These are phyloP conservation scores for Suhomyces maxii DNA, from an alignment of 1,139 yeast genomes.

Conservation along the genomic window DNA sequence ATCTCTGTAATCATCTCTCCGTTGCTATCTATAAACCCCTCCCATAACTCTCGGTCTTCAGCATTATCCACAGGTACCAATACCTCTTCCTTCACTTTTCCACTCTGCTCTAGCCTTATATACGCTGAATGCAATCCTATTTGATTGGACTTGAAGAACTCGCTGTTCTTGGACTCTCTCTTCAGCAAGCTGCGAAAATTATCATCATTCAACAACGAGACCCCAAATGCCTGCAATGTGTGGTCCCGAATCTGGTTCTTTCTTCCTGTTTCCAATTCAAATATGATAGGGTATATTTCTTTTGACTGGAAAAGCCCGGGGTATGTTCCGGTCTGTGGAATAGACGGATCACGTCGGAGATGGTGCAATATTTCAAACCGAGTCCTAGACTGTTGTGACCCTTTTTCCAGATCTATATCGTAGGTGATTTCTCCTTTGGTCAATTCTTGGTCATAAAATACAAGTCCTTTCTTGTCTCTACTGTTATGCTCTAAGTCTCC, in stretches of 20 bases:
- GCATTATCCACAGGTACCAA: slow-evolving; percentile 14
- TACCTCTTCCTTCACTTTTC: slow-evolving; percentile 11
- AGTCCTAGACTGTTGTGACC: slow-evolving; percentile 13
- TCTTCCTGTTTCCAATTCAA: slow-evolving; percentile 25
- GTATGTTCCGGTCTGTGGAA: slow-evolving; percentile 8
- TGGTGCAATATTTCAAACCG: slow-evolving; percentile 17
- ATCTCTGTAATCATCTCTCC: slow-evolving; percentile 8
- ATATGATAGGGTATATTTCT: slow-evolving; percentile 19
- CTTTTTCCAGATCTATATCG: slow-evolving; percentile 14
- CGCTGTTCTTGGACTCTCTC: slow-evolving; percentile 14
- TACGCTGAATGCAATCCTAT: slow-evolving; percentile 27
- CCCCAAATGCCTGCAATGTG: slow-evolving; percentile 20
- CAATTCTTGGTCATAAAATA: not conserved
- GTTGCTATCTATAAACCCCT: slow-evolving; percentile 14
- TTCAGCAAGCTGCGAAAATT: slow-evolving; percentile 20
- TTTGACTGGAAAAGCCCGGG: slow-evolving; percentile 16
- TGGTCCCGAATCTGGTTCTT: slow-evolving; percentile 31
- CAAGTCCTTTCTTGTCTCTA: not conserved
- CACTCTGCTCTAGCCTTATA: slow-evolving; percentile 11
- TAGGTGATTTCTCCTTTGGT: slow-evolving; percentile 15
- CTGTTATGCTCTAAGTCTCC: slow-evolving; percentile 1
- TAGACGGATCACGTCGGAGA: slow-evolving; percentile 8
- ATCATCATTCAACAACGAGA: slow-evolving; percentile 26
- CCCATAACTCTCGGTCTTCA: slow-evolving; percentile 23
- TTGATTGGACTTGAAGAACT: slow-evolving; percentile 20